These are phyloP conservation scores for Citrus mangshanensis DNA, from an alignment of 345 rosid species.

Conservation along the genomic window DNA sequence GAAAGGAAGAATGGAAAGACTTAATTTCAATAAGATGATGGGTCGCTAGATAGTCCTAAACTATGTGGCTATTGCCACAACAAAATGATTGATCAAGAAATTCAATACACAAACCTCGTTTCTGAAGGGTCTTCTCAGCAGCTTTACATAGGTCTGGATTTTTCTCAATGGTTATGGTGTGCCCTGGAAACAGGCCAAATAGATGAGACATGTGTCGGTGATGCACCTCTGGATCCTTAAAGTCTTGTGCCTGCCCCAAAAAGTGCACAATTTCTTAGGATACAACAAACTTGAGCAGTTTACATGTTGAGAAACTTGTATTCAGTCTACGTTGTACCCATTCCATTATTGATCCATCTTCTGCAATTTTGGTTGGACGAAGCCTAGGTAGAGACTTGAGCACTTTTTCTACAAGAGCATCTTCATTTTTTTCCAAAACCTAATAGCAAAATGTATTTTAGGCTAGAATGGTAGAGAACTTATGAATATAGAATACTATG, in stretches of 20 bases:
- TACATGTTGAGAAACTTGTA: neutral
- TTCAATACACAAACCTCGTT: constrained; percentile 56
- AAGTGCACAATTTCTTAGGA: neutral
- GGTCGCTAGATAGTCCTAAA: neutral
- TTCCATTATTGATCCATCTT: constrained; percentile 96
- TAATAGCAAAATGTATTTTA: constrained; percentile 24
- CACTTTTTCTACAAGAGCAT: constrained; percentile 55
- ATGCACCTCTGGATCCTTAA: constrained; percentile 74
- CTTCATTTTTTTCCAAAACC: constrained; percentile 57
- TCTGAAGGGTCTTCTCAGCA: constrained; percentile 60
- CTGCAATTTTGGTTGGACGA: constrained; percentile 58
- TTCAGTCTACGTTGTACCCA: constrained; percentile 47
- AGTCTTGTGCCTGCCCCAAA: constrained; percentile 58
- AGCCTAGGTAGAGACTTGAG: constrained; percentile 59
- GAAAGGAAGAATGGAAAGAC: neutral
- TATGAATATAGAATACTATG: constrained; percentile 7
- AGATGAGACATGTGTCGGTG: constrained; percentile 91
- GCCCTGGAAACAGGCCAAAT: constrained; percentile 93
- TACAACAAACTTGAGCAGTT: constrained; percentile 1
- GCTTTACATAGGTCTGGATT: constrained; percentile 77
- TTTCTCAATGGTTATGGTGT: constrained; percentile 61
- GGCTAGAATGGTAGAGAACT: neutral
- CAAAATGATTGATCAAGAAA: neutral
- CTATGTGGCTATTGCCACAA: neutral
- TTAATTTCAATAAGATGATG: neutral